Percentiles rank a stretch among this genome's conserved stretches.
Conservation (phyloP, 768 basidiomycete species). For the Lentinus brumalis region DNA sequence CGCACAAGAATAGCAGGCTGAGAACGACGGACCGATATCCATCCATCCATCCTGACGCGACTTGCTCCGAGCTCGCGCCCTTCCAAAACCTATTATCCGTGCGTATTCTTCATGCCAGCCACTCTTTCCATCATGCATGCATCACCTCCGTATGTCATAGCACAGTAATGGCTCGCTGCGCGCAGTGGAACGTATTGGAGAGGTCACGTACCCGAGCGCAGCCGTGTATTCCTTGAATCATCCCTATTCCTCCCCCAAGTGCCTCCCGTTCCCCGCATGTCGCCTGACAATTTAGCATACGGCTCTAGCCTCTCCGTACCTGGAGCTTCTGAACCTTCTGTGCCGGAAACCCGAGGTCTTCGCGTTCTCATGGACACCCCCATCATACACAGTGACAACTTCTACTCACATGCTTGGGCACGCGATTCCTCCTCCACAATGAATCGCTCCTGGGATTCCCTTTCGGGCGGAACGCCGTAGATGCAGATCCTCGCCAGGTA, state of each 20-base stretch:
- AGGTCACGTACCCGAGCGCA: constrained; percentile 6
- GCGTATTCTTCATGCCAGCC: too few relatives aligned
- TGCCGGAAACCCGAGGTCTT: not conserved
- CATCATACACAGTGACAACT: constrained; percentile 9
- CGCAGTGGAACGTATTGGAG: not conserved
- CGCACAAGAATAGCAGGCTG: constrained; percentile 10
- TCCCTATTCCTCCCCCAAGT: not conserved
- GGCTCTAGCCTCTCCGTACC: constrained; percentile 14
- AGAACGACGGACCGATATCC: not conserved
- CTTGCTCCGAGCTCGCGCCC: constrained; percentile 12
- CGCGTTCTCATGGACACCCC: constrained; percentile 13
- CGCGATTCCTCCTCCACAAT: not conserved
- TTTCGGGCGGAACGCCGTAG: not conserved
- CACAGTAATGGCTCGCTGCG: not conserved
- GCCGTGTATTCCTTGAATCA: not conserved
- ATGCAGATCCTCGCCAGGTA: not conserved
- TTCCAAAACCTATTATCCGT: not conserved
- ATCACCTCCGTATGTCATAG: not conserved
- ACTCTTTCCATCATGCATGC: too few relatives aligned
- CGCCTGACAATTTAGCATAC: constrained; percentile 14
- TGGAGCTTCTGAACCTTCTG: constrained; percentile 13
- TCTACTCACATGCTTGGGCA: constrained; percentile 15
- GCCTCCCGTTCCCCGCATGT: not conserved
- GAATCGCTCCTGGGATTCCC: not conserved
- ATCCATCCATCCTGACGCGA: constrained; percentile 18